Percentiles rank a stretch among this genome's conserved stretches.
Conservation (phyloP, 1,284 basidiomycete species). For the Naganishia sp. region DNA sequence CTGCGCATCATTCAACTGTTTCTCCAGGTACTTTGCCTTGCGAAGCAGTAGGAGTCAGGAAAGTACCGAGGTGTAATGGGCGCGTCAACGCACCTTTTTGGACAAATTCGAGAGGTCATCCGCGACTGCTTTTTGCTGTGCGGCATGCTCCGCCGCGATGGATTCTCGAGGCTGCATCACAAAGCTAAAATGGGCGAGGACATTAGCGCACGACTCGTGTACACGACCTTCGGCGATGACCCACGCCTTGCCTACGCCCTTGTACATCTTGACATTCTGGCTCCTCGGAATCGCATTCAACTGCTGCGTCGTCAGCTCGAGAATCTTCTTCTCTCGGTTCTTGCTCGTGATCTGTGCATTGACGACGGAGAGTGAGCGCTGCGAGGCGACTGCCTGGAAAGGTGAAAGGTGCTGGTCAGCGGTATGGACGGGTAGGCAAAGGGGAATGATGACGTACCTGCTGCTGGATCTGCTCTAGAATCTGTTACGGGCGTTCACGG, state of each 20-base stretch:
- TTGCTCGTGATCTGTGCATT: slow-evolving; percentile 31
- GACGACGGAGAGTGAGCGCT: slow-evolving; percentile 64
- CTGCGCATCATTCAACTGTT: slow-evolving; percentile 86
- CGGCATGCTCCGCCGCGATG: slow-evolving; percentile 74
- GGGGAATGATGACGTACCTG: slow-evolving; percentile 48
- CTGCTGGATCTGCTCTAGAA: slow-evolving; percentile 86
- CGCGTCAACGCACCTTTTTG: slow-evolving; percentile 58
- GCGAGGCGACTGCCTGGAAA: slow-evolving; percentile 66
- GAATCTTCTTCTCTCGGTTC: slow-evolving; percentile 29
- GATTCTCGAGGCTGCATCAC: slow-evolving; percentile 75
- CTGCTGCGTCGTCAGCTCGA: slow-evolving; percentile 38
- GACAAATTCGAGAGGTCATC: slow-evolving; percentile 76
- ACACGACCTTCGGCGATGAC: slow-evolving; percentile 40
- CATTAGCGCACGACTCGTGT: neutral
- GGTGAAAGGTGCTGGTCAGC: neutral
- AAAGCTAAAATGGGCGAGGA: slow-evolving; percentile 64
- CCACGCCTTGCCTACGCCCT: slow-evolving; percentile 89
- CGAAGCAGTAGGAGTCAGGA: neutral
- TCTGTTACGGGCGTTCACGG: slow-evolving; percentile 57
- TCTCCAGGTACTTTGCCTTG: slow-evolving; percentile 83
- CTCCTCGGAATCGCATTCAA: slow-evolving; percentile 45
- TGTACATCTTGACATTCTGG: slow-evolving; percentile 75
- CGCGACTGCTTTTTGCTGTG: slow-evolving; percentile 73
- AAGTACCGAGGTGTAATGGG: neutral
- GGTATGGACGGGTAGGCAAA: too few species aligned